These are phyloP conservation scores for Fusarium xylarioides DNA, from an alignment of 2,329 filamentous ascomycete species.

Conservation along the genomic window DNA sequence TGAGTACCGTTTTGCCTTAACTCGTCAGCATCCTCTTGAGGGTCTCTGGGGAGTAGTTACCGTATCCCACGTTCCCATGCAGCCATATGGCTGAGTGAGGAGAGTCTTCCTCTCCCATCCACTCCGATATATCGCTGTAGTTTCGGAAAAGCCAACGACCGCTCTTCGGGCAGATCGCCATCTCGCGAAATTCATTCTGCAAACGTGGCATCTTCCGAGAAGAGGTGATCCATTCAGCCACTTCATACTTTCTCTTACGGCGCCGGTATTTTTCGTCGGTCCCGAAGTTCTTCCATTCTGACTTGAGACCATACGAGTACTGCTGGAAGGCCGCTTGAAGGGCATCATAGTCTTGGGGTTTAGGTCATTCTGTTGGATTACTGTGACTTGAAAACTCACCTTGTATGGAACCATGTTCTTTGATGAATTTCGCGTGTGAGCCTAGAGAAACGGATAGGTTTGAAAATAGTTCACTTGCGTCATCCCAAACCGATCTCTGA, in stretches of 20 bases:
- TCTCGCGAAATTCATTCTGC: background rate
- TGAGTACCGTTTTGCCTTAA: background rate
- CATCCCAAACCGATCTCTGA: conserved; percentile 4
- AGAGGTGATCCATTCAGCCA: background rate
- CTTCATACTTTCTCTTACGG: background rate
- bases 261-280: background rate
- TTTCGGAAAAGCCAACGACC: conserved; percentile 5
- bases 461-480: background rate
- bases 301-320: background rate
- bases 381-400: background rate
- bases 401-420: background rate
- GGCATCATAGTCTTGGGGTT: fast-evolving
- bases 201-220: background rate
- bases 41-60: fast-evolving
- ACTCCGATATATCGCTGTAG: background rate
- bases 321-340: background rate
- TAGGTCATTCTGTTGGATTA: fast-evolving
- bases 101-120: conserved; percentile 3
- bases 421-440: background rate
- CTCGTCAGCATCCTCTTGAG: fast-evolving
- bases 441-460: background rate
- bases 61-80: background rate
- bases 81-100: conserved; percentile 1
- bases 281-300: background rate
- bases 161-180: background rate